A percentile compares a stretch with the other conserved stretches of the same genome.
Conservation (phyloP, 768 basidiomycete species). For the Gautieria morchelliformis region DNA sequence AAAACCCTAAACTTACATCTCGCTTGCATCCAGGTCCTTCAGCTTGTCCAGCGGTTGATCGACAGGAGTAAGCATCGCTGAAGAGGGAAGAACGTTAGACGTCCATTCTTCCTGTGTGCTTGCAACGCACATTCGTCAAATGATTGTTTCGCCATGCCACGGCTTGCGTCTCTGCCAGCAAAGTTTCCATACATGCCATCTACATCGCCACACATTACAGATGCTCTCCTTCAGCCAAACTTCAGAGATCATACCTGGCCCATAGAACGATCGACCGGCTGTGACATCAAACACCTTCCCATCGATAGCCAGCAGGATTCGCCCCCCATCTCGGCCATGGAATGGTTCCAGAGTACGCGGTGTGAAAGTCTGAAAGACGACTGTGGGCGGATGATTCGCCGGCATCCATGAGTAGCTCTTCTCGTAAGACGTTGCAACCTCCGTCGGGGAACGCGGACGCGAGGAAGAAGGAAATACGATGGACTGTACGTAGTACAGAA, state of each 20-base stretch:
- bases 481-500: constrained; percentile 64
- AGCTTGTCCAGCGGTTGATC: constrained; percentile 83
- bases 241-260: constrained; percentile 57
- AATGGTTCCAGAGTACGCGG: constrained; percentile 65
- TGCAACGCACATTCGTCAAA: constrained; percentile 69
- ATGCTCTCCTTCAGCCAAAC: background rate
- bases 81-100: background rate
- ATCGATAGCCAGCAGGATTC: constrained; percentile 82
- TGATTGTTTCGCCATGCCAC: constrained; percentile 97
- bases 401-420: constrained; percentile 91
- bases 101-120: background rate
- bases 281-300: constrained; percentile 91
- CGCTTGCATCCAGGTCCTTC: constrained; percentile 64
- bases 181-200: constrained; percentile 98
- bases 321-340: constrained; percentile 50
- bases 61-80: constrained; percentile 85
- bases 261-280: constrained; percentile 84
- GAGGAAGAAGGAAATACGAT: constrained; percentile 64
- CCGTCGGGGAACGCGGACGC: constrained; percentile 26
- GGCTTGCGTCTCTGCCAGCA: constrained; percentile 90
- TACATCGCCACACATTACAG: constrained; percentile 20
- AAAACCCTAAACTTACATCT: constrained; percentile 54
- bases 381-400: constrained; percentile 64
- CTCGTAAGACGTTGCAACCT: constrained; percentile 62
- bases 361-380: constrained; percentile 71